A percentile compares a stretch with the other conserved stretches of the same genome.
Conservation (phyloP, 345 rosid genomes). For the Brassica carinata region DNA sequence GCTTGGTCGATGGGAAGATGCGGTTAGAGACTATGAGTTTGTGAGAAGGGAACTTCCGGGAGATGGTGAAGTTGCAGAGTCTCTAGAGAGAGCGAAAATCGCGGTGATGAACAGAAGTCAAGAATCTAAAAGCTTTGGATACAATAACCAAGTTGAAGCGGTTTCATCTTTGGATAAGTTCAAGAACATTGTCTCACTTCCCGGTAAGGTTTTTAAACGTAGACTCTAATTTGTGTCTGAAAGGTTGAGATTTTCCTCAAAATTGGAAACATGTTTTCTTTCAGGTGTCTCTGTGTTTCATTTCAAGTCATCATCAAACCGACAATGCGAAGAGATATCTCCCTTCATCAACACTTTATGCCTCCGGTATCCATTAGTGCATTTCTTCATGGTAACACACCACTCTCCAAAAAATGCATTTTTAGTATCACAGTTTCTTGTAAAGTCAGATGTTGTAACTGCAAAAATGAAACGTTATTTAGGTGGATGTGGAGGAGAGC, state of each 20-base stretch:
- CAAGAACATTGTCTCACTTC: slow-evolving; percentile 52
- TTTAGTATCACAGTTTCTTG: not conserved
- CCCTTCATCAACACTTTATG: slow-evolving; percentile 43
- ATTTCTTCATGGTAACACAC: slow-evolving; percentile 36
- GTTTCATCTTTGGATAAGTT: slow-evolving; percentile 55
- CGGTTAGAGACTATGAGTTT: slow-evolving; percentile 79
- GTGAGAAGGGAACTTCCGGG: slow-evolving; percentile 78
- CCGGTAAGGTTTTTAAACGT: slow-evolving; percentile 45
- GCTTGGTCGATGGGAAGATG: slow-evolving; percentile 73
- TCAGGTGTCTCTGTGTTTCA: slow-evolving; percentile 52
- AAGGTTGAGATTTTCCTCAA: not conserved
- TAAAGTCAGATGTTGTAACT: slow-evolving; percentile 16
- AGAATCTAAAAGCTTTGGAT: slow-evolving; percentile 50
- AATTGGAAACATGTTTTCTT: slow-evolving; percentile 8
- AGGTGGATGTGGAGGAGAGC: slow-evolving; percentile 78
- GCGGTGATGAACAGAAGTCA: slow-evolving; percentile 63
- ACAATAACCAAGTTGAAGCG: slow-evolving; percentile 64
- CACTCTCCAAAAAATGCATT: not conserved
- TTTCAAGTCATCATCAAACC: slow-evolving; percentile 39
- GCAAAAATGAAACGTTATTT: not conserved
- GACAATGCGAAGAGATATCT: slow-evolving; percentile 40
- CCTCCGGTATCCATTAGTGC: slow-evolving; percentile 40
- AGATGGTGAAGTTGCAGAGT: slow-evolving; percentile 71
- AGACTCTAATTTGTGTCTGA: not conserved
- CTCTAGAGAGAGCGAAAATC: slow-evolving; percentile 66